Base-by-base conservation (phyloP, 306 rosid genomes). In the Cicer chorassanicum region DNA sequence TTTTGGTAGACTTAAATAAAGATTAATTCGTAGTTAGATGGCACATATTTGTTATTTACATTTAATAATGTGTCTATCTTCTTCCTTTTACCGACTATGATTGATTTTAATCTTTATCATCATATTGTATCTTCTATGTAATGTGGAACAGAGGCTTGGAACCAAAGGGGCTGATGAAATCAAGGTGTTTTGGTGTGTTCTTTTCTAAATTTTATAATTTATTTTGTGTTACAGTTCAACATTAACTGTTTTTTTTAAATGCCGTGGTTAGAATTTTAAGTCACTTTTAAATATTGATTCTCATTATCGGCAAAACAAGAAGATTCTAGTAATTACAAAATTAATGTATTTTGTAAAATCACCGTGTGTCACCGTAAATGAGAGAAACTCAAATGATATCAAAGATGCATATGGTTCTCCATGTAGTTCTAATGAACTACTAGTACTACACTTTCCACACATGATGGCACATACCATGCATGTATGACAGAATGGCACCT, bases 91-190 rank as follows among this genome's bases (percentile, higher is more conserved):
- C 39, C 38, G 66, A 50, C 34, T 51, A 0, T 45, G 34, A 2
- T 3, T 29, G 41, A 81, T 74, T 79, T 70, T 64, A 38, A 54
- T 41, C 14, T 15, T 67, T 53, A 51, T 77, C 50, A 42, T 69
- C 63, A 50, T 75, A 16, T 40, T 63, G 29, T 74, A 44, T 44
- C 54, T 74, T 65, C 83, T 95, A 42, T 92, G 99, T 87, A 90
- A 90, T 84, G 98, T 95, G 65, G 97, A 90, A 15, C 97, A 86
- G 83, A 89, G 99, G 84, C 96, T 95, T 74, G 99, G 99, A 68
- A 92, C 98, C 61, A 92, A 89, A 85, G 99, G 99, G 74, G 91
- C 92, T 55, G 88, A 92, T 88, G 98, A 95, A 90, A 92, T 92
- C 78, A 92, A 95, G 98, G 99, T 94, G 89, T 80, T 82, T 91